phyloP scores from a whole-genome alignment of 768 basidiomycete genomes.

The Mycena crocata region DNA sequence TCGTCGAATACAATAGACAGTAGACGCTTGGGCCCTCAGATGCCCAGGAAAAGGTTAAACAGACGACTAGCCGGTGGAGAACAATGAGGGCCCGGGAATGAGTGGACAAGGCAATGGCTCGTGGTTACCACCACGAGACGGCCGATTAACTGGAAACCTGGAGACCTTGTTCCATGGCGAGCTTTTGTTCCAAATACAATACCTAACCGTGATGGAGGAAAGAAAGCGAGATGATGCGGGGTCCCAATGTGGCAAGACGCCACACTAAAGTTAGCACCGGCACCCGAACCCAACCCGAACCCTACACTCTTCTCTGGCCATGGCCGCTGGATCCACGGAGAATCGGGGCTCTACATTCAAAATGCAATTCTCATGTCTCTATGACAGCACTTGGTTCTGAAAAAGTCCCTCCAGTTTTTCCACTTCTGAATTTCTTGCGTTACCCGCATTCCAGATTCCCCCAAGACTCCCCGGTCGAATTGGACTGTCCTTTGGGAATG shows the following conservation, averaged over 20 bases:
- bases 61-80: constrained; percentile 16
- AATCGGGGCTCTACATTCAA: too few relatives aligned
- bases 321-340: too few relatives aligned
- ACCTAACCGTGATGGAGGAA: not conserved
- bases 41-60: constrained; percentile 5
- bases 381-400: too few relatives aligned
- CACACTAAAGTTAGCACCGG: not conserved
- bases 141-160: constrained; percentile 11
- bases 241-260: constrained; percentile 18
- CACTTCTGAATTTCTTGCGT: too few relatives aligned
- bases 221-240: constrained; percentile 14
- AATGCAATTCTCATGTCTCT: too few relatives aligned
- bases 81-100: constrained; percentile 17
- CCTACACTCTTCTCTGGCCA: too few relatives aligned
- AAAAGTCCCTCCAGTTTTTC: not conserved
- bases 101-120: constrained; percentile 12
- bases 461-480: too few relatives aligned
- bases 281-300: too few relatives aligned
- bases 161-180: constrained; percentile 25
- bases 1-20: constrained; percentile 21
- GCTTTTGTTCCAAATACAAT: constrained; percentile 20
- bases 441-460: too few relatives aligned
- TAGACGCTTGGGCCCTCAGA: constrained; percentile 15
- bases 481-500: too few relatives aligned
- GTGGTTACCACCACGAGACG: constrained; percentile 24